A percentile compares a stretch with the other conserved stretches of the same genome.
Evolutionary conservation across 2,329 filamentous ascomycete species (phyloP).

Genomic region (Aspergillus spinulosporus): DNA sequence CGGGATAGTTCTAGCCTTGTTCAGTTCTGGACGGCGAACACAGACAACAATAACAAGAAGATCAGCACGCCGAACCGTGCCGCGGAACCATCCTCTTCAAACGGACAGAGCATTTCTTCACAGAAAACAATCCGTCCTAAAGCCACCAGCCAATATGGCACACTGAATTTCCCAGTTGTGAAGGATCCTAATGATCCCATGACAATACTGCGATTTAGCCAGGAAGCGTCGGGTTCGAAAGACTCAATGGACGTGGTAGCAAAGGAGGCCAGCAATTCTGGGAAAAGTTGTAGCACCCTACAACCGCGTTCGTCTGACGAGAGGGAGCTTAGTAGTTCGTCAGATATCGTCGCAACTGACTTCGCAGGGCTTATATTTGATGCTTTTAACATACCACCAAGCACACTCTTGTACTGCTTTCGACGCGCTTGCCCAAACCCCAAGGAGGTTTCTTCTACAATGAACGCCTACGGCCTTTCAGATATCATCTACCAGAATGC

Average conservation of each 20-base stretch:
- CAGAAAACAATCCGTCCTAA: constrained; percentile 30
- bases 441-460: constrained; percentile 56
- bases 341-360: constrained; percentile 24
- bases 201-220: constrained; percentile 66
- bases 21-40: neutral
- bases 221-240: constrained; percentile 58
- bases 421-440: constrained; percentile 27
- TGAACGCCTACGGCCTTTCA: constrained; percentile 59
- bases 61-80: constrained; percentile 13
- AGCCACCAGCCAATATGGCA: constrained; percentile 40
- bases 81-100: constrained; percentile 19
- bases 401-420: constrained; percentile 28
- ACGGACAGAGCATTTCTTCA: constrained; percentile 24
- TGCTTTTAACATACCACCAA: constrained; percentile 32
- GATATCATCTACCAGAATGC: constrained; percentile 79
- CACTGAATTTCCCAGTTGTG: constrained; percentile 69
- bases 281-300: constrained; percentile 18
- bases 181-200: constrained; percentile 70
- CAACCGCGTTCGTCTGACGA: constrained; percentile 25
- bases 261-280: constrained; percentile 14
- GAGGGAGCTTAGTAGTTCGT: neutral
- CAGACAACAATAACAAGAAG: constrained; percentile 4
- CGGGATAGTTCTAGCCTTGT: neutral
- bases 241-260: constrained; percentile 31
- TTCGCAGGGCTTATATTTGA: constrained; percentile 26